These are phyloP conservation scores for Schwanniomyces etchellsii DNA, from an alignment of 1,139 yeast species.

Conservation along the genomic window DNA sequence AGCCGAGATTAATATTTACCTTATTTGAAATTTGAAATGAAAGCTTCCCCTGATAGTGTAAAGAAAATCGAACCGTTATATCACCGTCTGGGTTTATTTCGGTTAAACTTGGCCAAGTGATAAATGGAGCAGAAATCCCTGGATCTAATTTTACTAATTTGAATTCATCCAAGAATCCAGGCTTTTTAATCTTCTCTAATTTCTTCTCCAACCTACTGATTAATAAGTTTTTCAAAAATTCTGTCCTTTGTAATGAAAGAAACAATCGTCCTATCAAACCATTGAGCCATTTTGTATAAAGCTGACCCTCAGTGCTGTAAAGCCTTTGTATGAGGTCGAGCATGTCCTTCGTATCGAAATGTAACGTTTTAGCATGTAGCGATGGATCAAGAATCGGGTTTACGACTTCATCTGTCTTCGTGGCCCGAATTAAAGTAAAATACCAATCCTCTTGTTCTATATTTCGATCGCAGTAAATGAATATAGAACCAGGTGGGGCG, in stretches of 20 bases:
- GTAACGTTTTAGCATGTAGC: slow-evolving; percentile 65
- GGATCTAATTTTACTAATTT: slow-evolving; percentile 66
- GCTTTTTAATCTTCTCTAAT: slow-evolving; percentile 72
- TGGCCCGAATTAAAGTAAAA: slow-evolving; percentile 72
- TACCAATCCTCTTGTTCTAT: slow-evolving; percentile 91
- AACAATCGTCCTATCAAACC: slow-evolving; percentile 81
- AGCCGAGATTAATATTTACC: slow-evolving; percentile 65
- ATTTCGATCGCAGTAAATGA: slow-evolving; percentile 69
- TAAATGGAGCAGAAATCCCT: slow-evolving; percentile 75
- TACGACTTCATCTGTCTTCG: slow-evolving; percentile 33
- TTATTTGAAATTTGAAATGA: slow-evolving; percentile 77
- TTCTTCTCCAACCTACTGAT: slow-evolving; percentile 61
- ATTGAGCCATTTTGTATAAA: slow-evolving; percentile 85
- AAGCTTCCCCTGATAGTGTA: slow-evolving; percentile 68
- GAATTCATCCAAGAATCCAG: slow-evolving; percentile 82
- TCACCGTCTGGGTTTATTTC: slow-evolving; percentile 81
- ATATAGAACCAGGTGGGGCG: slow-evolving; percentile 59
- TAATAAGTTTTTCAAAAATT: slow-evolving; percentile 52
- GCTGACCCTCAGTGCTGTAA: slow-evolving; percentile 77
- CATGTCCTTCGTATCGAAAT: slow-evolving; percentile 66
- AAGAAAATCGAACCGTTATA: slow-evolving; percentile 53
- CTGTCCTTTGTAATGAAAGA: slow-evolving; percentile 68
- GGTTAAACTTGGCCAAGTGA: slow-evolving; percentile 66
- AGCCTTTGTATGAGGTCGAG: slow-evolving; percentile 68
- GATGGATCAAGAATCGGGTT: slow-evolving; percentile 20